Base-by-base conservation (phyloP, 108 stramenopile genomes). In the Epithemia pelagica region DNA sequence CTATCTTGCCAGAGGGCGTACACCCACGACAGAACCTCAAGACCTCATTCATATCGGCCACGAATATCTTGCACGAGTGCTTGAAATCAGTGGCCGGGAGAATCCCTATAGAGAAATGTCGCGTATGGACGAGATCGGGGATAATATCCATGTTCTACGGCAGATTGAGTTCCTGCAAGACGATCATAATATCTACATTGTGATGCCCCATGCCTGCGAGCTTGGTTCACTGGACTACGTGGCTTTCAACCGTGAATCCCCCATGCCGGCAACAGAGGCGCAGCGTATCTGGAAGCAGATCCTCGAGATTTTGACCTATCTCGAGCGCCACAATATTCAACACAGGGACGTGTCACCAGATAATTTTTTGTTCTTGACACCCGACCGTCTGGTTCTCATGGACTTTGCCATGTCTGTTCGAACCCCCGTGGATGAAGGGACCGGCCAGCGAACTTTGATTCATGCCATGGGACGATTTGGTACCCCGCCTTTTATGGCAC, bases 331-430 rank as follows among this genome's bases (percentile, higher is more conserved):
- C n/a, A 72, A 77, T 7, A 69, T 82, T 19, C 82, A 76, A 31
- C 89, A 90, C 63, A 71, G 84, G 25, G 84, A 87, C 59, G 61
- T 89, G 20, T 70, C 76, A 10, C 82, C 84, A 2, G 89, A 90
- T 73, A 86, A 89, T 65, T 74, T 88, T 23, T 32, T 77, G 10
- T 73, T 77, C 24, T 75, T 91, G 57, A 69, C 83, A 22, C 64
- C 77, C 54, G 59, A 70, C 10, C 65, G 69, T 22, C 59, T 72
- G 20, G 67, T 79, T 26, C 72, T 77, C 33, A 71, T 86, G 30
- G 91, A 92, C 65, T 61, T 92, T 46, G 91, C 88, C 61, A 84
- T 92, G 88, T 85, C 83, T 26, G 65, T 90, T 28, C 72, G 76
- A 32, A 65, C 85, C 2, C 87, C 85, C 21, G 61, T 58, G 26